Base-by-base conservation (phyloP, 2,329 filamentous ascomycete genomes). In the Monosporascus sp. region DNA sequence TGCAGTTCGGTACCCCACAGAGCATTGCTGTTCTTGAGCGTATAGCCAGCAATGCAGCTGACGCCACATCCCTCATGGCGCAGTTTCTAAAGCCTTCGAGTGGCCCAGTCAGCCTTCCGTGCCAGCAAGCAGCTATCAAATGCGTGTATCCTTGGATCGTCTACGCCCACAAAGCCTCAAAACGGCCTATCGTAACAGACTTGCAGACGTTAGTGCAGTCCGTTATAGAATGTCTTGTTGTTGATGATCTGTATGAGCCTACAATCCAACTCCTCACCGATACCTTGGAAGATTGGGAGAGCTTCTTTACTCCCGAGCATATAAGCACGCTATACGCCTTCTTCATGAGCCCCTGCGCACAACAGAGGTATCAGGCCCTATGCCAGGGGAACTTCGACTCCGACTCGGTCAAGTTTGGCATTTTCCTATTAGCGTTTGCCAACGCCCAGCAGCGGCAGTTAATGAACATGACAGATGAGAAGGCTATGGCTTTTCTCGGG, bases 91-190 rank as follows among this genome's bases (percentile, higher is more conserved):
- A 57, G 55, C 65, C 61, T n/a, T 57, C 61, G 26, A 60, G 63
- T 35, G 54, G 53, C 48, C 19, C 61, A 51, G 20, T 59, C 44
- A 55, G 47, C 4, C 53, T 67, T 19, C 69, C 68, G 11, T 68
- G 77, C 16, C 74, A 79, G 17, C 74, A 76, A 58, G 83, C 86
- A 58, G 74, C 80, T 11, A 78, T 88, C 58, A 77, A 72, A 61
- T 86, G 82, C 61, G 76, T 85, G 50, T 83, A 87, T 72, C 84
- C 86, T 5, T 93, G 88, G 88, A 79, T 91, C 35, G 78, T 83
- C 60, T 91, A 91, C 63, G 85, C 84, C 5, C 87, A 91, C 62
- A 79, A 82, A 37, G 77, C 79, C 3, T 77, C 79, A 46, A 78
- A 80, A 37, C 78, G 78, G 17, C 74, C 80, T 17, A 74, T 87